A percentile compares a stretch with the other conserved stretches of the same genome.
Evolutionary conservation across 345 rosid species (phyloP).

Genomic region (Sonneratia alba): DNA sequence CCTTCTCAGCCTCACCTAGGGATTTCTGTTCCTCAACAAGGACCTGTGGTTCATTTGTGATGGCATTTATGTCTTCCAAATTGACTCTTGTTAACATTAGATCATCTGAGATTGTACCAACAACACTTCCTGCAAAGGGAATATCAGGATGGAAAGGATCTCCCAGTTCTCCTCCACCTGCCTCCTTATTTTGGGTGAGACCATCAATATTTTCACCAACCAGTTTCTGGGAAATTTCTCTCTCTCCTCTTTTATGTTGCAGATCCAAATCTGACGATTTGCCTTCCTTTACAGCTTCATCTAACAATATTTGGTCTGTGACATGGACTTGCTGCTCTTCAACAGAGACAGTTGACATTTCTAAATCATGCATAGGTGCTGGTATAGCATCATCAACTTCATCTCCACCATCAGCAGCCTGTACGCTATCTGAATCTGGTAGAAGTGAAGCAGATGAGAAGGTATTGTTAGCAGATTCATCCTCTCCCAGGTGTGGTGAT

Average conservation of each 20-base stretch:
- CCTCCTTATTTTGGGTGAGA: background rate
- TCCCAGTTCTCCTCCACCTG: background rate
- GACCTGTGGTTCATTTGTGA: background rate
- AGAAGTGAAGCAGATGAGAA: background rate
- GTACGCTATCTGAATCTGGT: background rate
- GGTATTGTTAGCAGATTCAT: background rate
- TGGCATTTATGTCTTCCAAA: background rate
- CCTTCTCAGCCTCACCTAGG: background rate
- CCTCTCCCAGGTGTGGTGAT: background rate
- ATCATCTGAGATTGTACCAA: background rate
- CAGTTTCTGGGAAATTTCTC: constrained; percentile 3
- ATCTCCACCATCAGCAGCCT: background rate
- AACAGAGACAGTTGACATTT: background rate
- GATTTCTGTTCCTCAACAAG: background rate
- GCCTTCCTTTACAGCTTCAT: constrained; percentile 12
- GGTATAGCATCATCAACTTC: background rate
- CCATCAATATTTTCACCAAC: constrained; percentile 1
- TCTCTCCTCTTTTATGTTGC: constrained; percentile 1
- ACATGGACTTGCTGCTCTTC: constrained; percentile 14
- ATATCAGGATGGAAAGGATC: background rate
- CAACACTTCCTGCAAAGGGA: background rate
- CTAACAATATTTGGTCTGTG: background rate
- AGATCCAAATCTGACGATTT: constrained; percentile 13
- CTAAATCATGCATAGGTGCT: background rate
- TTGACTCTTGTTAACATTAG: background rate